phyloP scores from a whole-genome alignment of 176 grass and related monocot species.

The Avena insularis region DNA sequence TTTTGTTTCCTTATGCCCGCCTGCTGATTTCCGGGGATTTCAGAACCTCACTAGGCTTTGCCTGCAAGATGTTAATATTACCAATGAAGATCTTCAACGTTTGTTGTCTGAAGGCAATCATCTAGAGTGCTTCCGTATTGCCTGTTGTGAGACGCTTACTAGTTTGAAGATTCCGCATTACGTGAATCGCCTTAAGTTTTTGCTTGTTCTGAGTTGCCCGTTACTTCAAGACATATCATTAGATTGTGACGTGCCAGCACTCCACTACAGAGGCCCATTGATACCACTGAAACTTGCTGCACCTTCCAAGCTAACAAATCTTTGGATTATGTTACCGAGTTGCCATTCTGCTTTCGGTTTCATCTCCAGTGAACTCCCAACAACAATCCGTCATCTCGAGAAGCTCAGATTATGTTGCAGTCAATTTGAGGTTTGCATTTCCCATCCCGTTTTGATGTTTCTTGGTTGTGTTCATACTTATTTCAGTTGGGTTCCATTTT shows the following conservation, averaged over 20 bases:
- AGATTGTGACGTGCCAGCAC: background rate
- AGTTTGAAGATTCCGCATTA: conserved; percentile 10
- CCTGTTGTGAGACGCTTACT: background rate
- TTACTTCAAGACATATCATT: conserved; percentile 2
- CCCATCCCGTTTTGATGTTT: background rate
- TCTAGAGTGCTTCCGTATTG: conserved; percentile 10
- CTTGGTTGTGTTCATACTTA: background rate
- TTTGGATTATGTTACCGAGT: background rate
- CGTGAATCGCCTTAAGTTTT: conserved; percentile 5
- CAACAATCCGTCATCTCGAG: conserved; percentile 1
- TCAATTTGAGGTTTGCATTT: conserved; percentile 8
- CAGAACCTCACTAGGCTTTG: conserved; percentile 33
- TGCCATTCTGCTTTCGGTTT: conserved; percentile 21
- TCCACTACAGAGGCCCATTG: conserved; percentile 9
- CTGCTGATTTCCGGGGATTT: conserved; percentile 3
- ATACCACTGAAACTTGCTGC: conserved; percentile 13
- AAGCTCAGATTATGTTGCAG: background rate
- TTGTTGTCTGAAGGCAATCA: conserved; percentile 22
- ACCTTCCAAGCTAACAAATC: background rate
- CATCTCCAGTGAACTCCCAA: conserved; percentile 18
- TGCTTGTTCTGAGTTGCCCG: conserved; percentile 23
- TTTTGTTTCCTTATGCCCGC: background rate
- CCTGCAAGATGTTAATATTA: conserved; percentile 26
- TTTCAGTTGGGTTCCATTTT: background rate
- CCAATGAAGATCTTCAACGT: conserved; percentile 7